Base-by-base conservation (phyloP, 805 yeast species). In the Nakazawaea populi region DNA sequence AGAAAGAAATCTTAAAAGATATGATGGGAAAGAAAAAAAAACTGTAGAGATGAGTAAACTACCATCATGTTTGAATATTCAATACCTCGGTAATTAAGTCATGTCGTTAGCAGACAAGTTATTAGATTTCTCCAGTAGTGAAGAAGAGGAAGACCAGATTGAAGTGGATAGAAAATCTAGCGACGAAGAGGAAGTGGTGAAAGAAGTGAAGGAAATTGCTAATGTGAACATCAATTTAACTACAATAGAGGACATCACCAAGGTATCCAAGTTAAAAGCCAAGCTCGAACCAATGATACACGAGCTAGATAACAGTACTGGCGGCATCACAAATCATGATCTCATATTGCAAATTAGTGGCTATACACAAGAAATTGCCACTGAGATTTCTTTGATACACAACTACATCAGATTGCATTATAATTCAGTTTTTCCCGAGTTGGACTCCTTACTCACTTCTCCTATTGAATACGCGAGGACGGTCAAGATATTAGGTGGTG, bases 401-500 rank as follows among this genome's bases (percentile, higher is more conserved):
- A 63, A 72, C 5, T 77, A 76, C 47, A 66, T 85, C 37, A 77
- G 73, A 45, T 60, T 73, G 0, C 72, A 74, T 29, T 90, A 89
- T 59, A 66, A 72, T 8, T 72, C 76, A 4, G 76, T 83, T 14
- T 89, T 89, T 66, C 83, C 87, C 0, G 96, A 90, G 58, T 68
- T 90, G 46, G 85, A 76, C 28, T 68, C 82, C 0, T 67, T 90
- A 38, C 73, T 88, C 1, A 69, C 80, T 9, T 78, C 79, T 52
- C 83, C 92, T 0, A 61, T 77, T 0, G 83, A 83, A 51, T 90
- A 81, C 64, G 79, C 85, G 7, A 68, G 68, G 30, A 68, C 82
- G 1, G 74, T 86, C 2, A 55, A 65, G 36, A 56, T 76, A 0
- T 65, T 89, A 2, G 81, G 84, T 35, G 80, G 76, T 53, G 74